phyloP scores from a whole-genome alignment of 75 land plant genomes.

The Pseudotsuga menziesii region DNA sequence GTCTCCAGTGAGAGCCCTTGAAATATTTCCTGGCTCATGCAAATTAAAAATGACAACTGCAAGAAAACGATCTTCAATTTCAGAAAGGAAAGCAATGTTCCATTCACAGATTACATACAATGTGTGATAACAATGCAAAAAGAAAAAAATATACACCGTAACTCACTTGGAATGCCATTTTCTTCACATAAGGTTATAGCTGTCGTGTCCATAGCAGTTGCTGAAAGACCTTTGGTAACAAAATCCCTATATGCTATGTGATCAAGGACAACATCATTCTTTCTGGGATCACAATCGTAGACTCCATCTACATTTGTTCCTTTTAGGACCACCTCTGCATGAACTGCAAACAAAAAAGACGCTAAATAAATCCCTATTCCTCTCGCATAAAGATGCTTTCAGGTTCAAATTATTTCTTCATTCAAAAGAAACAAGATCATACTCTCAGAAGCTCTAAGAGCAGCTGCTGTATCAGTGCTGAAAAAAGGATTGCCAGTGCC shows the following conservation, averaged over 20 bases:
- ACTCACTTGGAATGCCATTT: slow-evolving; percentile 49
- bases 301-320: slow-evolving; percentile 66
- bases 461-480: slow-evolving; percentile 80
- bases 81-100: neutral
- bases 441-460: slow-evolving; percentile 76
- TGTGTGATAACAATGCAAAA: neutral
- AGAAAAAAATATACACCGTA: neutral
- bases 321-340: slow-evolving; percentile 76
- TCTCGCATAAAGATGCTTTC: neutral
- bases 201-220: slow-evolving; percentile 34
- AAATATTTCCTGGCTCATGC: slow-evolving; percentile 69
- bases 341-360: slow-evolving; percentile 34
- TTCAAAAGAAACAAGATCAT: slow-evolving; percentile 13
- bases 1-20: slow-evolving; percentile 69
- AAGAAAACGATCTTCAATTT: slow-evolving; percentile 9
- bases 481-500: slow-evolving; percentile 72
- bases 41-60: slow-evolving; percentile 76
- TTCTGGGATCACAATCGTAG: slow-evolving; percentile 37
- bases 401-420: neutral
- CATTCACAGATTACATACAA: neutral
- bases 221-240: slow-evolving; percentile 26
- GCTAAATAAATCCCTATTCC: neutral
- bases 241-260: slow-evolving; percentile 59
- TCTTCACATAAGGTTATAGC: slow-evolving; percentile 54
- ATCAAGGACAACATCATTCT: slow-evolving; percentile 27